A percentile compares a stretch with the other conserved stretches of the same genome.
phyloP scores from a whole-genome alignment of 768 basidiomycete species.

The Leccinum pellstonianum region DNA sequence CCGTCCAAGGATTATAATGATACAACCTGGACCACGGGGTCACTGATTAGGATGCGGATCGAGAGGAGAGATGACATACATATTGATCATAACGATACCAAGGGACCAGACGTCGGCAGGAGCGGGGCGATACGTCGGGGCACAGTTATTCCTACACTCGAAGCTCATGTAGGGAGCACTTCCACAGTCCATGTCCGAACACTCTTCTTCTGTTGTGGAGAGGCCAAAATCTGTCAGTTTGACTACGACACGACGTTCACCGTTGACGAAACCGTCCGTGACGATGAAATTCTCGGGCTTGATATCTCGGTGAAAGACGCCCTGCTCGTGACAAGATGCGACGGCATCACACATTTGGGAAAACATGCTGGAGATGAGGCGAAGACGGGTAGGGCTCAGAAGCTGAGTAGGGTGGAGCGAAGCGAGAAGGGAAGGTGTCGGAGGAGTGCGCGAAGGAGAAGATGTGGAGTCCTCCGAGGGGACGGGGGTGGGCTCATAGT shows the following conservation, averaged over 20 bases:
- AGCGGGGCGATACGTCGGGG: slow-evolving; percentile 90
- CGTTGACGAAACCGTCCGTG: slow-evolving; percentile 68
- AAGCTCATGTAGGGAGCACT: slow-evolving; percentile 99
- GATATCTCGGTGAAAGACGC: slow-evolving; percentile 95
- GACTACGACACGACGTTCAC: slow-evolving; percentile 89
- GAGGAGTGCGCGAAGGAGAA: slow-evolving; percentile 68
- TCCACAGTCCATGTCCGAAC: slow-evolving; percentile 96
- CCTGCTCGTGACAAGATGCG: slow-evolving; percentile 86
- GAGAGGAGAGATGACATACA: slow-evolving; percentile 48
- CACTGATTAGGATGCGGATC: not conserved
- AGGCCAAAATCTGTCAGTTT: slow-evolving; percentile 97
- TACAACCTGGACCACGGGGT: slow-evolving; percentile 64
- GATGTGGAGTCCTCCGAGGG: slow-evolving; percentile 13
- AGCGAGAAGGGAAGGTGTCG: slow-evolving; percentile 90
- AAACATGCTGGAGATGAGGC: slow-evolving; percentile 96
- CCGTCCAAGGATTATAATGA: slow-evolving; percentile 98
- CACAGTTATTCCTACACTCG: slow-evolving; percentile 97
- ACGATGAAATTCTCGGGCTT: slow-evolving; percentile 99
- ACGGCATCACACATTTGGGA: slow-evolving; percentile 99
- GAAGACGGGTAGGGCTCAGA: slow-evolving; percentile 83
- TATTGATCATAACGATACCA: slow-evolving; percentile 98
- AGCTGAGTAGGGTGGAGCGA: slow-evolving; percentile 76
- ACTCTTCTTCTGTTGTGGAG: slow-evolving; percentile 84
- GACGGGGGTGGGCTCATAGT: slow-evolving; percentile 55
- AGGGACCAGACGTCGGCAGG: slow-evolving; percentile 99